Conservation (phyloP, 139 green algal species). For the Marvania coccoides region DNA sequence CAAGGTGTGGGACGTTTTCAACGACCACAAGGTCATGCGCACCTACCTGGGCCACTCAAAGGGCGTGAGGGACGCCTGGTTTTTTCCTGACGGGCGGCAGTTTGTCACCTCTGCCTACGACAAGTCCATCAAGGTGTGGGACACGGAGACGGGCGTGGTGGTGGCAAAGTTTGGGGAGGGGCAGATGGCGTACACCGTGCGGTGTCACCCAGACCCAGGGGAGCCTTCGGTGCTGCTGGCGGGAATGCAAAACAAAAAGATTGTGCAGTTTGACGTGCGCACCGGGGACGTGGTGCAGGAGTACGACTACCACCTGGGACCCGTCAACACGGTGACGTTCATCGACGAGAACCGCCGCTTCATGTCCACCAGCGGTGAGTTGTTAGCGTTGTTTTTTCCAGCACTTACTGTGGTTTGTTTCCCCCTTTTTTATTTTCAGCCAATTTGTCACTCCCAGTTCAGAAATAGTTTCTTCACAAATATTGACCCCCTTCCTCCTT, state of each 20-base stretch:
- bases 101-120: conserved; percentile 88
- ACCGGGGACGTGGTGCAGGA: conserved; percentile 80
- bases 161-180: conserved; percentile 56
- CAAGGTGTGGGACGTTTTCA: conserved; percentile 97
- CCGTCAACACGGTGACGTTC: conserved; percentile 98
- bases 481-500: no score
- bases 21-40: conserved; percentile 82
- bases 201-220: conserved; percentile 83
- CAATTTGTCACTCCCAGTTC: neutral
- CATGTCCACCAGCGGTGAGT: conserved; percentile 59
- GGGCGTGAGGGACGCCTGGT: conserved; percentile 89
- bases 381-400: neutral
- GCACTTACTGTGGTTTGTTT: neutral
- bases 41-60: conserved; percentile 94
- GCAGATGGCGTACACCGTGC: conserved; percentile 78
- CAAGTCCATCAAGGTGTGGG: conserved; percentile 91
- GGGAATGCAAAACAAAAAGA: conserved; percentile 79
- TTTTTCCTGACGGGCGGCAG: conserved; percentile 76
- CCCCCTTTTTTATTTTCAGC: neutral
- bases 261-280: conserved; percentile 88
- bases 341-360: conserved; percentile 84
- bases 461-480: conserved; percentile 19
- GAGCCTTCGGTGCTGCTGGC: conserved; percentile 88
- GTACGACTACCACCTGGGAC: conserved; percentile 95
- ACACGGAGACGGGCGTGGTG: conserved; percentile 91